Base-by-base conservation (phyloP, 108 stramenopile genomes). In the Cyclotella cryptica region DNA sequence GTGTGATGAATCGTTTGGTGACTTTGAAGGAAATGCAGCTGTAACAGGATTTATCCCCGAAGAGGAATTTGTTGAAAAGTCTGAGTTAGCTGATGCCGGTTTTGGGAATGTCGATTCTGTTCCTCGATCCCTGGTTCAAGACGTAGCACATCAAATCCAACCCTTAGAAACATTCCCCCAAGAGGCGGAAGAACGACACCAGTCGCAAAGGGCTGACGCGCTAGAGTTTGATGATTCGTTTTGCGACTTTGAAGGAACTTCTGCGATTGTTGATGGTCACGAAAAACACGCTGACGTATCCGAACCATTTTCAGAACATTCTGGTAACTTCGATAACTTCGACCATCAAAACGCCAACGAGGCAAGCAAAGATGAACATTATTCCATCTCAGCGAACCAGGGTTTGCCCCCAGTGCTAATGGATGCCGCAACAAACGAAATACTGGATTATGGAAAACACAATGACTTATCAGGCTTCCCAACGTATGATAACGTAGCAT, bases 1-100 rank as follows among this genome's bases (percentile, higher is more conserved):
- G 29, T 22, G 27, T 0, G 66, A 76, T 9, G 58, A 80, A 54
- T 61, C 67, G 9, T 85, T 85, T 68, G 67, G 66, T 47, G 71
- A 71, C 26, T 43, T 65, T 35, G 85, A 80, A 39, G 72, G 77
- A 5, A 53, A 55, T 24, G n/a, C 24, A 55, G 55, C 24, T 2
- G 24, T 26, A 24, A 8, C 30, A 45, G 65, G 65, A 43, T 57
- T 29, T 44, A 45, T 43, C 58, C 42, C 44, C 19, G 62, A 43
- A 66, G 42, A 24, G 21, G 15, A 12, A 45, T n/a, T 18, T 3
- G 44, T 10, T 60, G 12, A 40, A n/a, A 58, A 61, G 30, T 10
- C 9, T 71, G 22, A 41, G 54, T 10, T 35, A 61, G 53, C n/a
- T 17, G 30, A n/a, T 46, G 45, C 18, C 2, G 65, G 6, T 8